Percentiles rank a stretch among this genome's conserved stretches.
These are phyloP conservation scores for Russula dissimulans DNA, from an alignment of 768 basidiomycete species.

Conservation along the genomic window DNA sequence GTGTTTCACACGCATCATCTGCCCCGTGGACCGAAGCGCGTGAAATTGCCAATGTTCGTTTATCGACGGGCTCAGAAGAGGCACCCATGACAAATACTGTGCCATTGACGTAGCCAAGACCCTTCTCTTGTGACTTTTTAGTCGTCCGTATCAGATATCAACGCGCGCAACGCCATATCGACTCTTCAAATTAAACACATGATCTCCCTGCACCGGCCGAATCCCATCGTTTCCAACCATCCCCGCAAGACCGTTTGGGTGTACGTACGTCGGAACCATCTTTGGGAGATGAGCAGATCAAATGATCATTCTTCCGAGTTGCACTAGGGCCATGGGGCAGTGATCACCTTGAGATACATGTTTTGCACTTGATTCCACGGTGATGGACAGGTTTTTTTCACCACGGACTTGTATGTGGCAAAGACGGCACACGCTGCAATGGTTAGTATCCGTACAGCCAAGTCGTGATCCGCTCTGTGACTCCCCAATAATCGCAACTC, in stretches of 20 bases:
- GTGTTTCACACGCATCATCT: not conserved
- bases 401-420: constrained; percentile 7
- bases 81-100: not conserved
- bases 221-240: not conserved
- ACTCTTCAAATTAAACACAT: not conserved
- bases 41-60: not conserved
- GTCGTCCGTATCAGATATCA: not conserved
- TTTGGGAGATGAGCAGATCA: not conserved
- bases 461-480: too few species aligned
- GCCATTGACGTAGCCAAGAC: not conserved
- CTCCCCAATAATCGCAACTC: too few species aligned
- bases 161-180: not conserved
- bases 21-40: not conserved
- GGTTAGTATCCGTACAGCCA: too few species aligned
- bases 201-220: not conserved
- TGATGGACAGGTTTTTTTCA: not conserved
- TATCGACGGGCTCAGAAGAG: too few species aligned
- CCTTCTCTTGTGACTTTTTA: not conserved
- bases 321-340: not conserved
- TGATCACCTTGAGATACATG: not conserved
- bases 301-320: not conserved
- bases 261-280: constrained; percentile 4
- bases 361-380: not conserved
- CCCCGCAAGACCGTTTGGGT: not conserved
- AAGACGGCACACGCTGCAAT: not conserved